Evolutionary conservation across 495 filamentous ascomycete species (phyloP).

Genomic region (Bacidia gigantensis): DNA sequence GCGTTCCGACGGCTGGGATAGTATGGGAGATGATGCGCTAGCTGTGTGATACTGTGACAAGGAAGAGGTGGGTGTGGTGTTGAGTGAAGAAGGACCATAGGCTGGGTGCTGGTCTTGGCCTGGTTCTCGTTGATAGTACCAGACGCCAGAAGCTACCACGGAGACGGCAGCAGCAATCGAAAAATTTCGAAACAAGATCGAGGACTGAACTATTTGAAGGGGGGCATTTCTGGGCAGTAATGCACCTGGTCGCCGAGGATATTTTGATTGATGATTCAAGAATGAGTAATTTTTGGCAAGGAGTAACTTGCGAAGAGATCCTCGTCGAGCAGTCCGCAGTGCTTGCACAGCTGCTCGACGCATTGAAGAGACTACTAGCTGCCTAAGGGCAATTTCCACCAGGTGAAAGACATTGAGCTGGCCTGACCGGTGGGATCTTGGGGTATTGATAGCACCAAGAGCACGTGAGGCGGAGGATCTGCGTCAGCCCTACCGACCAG

Average conservation of each 20-base stretch:
- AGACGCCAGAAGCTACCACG: constrained; percentile 50
- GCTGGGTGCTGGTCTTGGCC: constrained; percentile 13
- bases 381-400: no score
- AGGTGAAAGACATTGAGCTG: no score
- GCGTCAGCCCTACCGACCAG: not conserved
- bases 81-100: constrained; percentile 13
- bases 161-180: constrained; percentile 44
- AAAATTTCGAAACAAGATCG: constrained; percentile 53
- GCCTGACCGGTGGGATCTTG: no score
- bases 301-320: constrained; percentile 36
- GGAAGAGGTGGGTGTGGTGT: constrained; percentile 15
- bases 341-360: constrained; percentile 50
- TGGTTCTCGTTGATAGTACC: constrained; percentile 43
- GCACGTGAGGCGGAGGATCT: not conserved
- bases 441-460: not conserved
- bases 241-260: constrained; percentile 25
- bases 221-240: constrained; percentile 26
- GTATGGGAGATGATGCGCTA: not conserved
- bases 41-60: constrained; percentile 18
- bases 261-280: constrained; percentile 32
- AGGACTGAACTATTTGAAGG: constrained; percentile 30
- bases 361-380: constrained; percentile 31
- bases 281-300: constrained; percentile 31
- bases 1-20: constrained; percentile 2
- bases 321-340: constrained; percentile 47